Evolutionary conservation across 768 basidiomycete species (phyloP), one percentile per base, ranked within the genome.

Genomic region (Pholiota molesta): DNA sequence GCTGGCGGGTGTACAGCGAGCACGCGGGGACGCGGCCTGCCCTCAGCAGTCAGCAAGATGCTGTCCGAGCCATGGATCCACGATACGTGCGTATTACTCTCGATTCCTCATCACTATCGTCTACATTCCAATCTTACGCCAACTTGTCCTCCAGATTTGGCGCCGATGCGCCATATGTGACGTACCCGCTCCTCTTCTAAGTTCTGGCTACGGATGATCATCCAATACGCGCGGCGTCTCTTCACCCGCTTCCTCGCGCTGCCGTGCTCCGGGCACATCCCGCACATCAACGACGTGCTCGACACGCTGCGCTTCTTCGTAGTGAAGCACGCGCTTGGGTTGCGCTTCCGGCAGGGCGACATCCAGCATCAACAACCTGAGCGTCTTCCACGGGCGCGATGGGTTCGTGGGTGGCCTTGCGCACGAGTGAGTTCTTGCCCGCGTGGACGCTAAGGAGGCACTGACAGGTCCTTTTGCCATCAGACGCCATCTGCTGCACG

Each of bases 331-430:
- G 73, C 76, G 31, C 71, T 83, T 0, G 77, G 70, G 3, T 70
- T 83, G 49, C 80, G 80, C 59, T 81, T 82, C 72, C 73, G 78
- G 70, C 81, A 81, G 56, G 80, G 80, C 54, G 80, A 81, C 56
- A 79, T 82, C 33, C 81, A 82, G 63, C 59, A 81, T 82, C 67
- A 82, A 81, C 68, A 81, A 76, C 60, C 65, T 82, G 65, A 73
- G 78, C 14, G 71, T 82, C 33, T 76, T 82, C 60, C 81, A 82
- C 64, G 79, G 78, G 5, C 68, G 81, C 57, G 81, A 81, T 62
- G 77, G 72, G 9, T 81, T 77, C 59, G 66, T 62, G 19, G 80
- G 80, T 65, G 70, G 72, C 31, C 68, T 69, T 8, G 73, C 76
- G 56, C 69, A 78, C 35, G 75, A 75, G 80, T 81, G 59, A 57